phyloP scores from a whole-genome alignment of 768 basidiomycete genomes.

The Leccinum disarticulatum region DNA sequence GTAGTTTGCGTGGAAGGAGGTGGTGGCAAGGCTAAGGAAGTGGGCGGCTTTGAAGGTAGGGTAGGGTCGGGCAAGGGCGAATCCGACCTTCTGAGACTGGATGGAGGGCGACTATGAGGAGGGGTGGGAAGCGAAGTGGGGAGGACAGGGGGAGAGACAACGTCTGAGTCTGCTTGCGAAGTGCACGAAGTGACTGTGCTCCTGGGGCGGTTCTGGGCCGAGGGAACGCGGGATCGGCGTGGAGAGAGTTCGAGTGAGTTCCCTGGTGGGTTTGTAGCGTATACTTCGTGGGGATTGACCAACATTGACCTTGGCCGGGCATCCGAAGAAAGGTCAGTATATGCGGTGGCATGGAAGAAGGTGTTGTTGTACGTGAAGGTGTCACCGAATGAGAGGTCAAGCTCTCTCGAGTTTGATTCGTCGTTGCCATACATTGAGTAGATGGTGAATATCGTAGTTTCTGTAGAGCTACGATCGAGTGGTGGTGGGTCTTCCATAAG shows the following conservation, averaged over 20 bases:
- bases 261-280: conserved; percentile 15
- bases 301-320: conserved; percentile 22
- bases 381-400: conserved; percentile 35
- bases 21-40: conserved; percentile 20
- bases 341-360: conserved; percentile 35
- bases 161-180: conserved; percentile 23
- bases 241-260: conserved; percentile 26
- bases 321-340: conserved; percentile 30
- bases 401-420: conserved; percentile 37
- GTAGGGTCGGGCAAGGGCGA: conserved; percentile 24
- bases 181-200: conserved; percentile 31
- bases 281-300: conserved; percentile 21
- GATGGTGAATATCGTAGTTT: conserved; percentile 78
- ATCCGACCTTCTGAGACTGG: conserved; percentile 23
- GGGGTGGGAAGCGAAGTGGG: conserved; percentile 26
- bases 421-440: conserved; percentile 86
- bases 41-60: conserved; percentile 18
- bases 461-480: conserved; percentile 56
- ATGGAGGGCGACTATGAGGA: conserved; percentile 31
- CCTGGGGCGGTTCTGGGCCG: conserved; percentile 15
- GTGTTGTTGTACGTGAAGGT: conserved; percentile 32
- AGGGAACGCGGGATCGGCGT: conserved; percentile 27
- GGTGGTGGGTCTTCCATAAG: conserved; percentile 41
- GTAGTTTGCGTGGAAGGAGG: conserved; percentile 42
- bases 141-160: conserved; percentile 15